Conservation (phyloP, 495 filamentous ascomycete species). For the Neurospora sublineolata region DNA sequence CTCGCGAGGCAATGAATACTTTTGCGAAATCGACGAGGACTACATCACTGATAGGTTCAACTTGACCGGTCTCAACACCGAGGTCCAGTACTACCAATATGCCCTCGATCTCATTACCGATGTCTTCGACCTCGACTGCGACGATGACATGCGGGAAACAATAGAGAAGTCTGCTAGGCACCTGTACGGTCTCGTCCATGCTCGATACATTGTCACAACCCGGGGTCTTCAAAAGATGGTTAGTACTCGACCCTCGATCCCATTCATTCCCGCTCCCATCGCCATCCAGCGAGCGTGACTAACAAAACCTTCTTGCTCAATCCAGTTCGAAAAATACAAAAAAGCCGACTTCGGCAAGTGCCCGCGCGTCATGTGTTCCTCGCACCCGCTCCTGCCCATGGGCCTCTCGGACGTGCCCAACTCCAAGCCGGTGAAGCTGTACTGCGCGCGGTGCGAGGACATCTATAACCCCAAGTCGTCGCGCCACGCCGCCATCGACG, state of each 20-base stretch:
- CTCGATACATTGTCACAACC: constrained; percentile 94
- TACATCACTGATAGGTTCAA: constrained; percentile 99
- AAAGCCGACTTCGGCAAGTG: constrained; percentile 97
- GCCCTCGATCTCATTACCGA: constrained; percentile 99
- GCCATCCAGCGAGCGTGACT: background rate
- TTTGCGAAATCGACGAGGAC: constrained; percentile 98
- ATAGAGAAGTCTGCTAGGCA: constrained; percentile 97
- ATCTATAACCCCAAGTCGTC: constrained; percentile 98
- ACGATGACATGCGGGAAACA: constrained; percentile 93
- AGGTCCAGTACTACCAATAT: constrained; percentile 98
- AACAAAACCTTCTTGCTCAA: constrained; percentile 5
- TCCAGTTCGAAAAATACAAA: constrained; percentile 94
- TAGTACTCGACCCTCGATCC: constrained; percentile 8
- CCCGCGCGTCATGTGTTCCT: constrained; percentile 84
- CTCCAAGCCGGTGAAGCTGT: constrained; percentile 83
- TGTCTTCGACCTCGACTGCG: constrained; percentile 96
- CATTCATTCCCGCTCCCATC: background rate
- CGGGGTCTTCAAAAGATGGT: constrained; percentile 95
- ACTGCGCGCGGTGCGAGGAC: constrained; percentile 94
- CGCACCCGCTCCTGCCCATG: constrained; percentile 85
- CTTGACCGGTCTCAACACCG: constrained; percentile 89
- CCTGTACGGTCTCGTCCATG: constrained; percentile 92
- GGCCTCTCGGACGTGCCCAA: constrained; percentile 80
- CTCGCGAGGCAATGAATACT: constrained; percentile 96
- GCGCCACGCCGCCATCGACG: constrained; percentile 87